These are phyloP conservation scores for Candida dubliniensis DNA, from an alignment of 1,139 yeast genomes.

Conservation along the genomic window DNA sequence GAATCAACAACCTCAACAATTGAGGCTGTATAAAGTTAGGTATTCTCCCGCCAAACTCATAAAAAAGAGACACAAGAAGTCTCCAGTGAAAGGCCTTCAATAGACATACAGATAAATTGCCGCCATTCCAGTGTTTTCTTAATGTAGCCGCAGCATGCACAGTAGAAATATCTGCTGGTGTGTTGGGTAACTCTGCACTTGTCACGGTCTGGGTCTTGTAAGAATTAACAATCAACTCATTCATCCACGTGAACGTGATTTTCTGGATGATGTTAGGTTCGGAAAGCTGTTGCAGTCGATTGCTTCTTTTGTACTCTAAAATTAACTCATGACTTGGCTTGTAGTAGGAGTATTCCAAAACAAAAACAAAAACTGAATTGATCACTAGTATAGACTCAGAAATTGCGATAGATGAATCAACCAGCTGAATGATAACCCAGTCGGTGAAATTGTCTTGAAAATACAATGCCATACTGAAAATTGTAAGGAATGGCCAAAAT, in stretches of 20 bases:
- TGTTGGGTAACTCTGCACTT: slow-evolving; percentile 53
- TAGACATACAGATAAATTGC: slow-evolving; percentile 44
- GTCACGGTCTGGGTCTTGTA: slow-evolving; percentile 48
- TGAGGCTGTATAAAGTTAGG: slow-evolving; percentile 58
- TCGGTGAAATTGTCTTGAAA: slow-evolving; percentile 32
- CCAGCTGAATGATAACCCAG: slow-evolving; percentile 23
- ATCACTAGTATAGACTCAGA: slow-evolving; percentile 21
- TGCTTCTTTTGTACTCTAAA: slow-evolving; percentile 16
- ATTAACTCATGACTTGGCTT: slow-evolving; percentile 27
- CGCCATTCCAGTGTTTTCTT: slow-evolving; percentile 26
- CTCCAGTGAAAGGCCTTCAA: slow-evolving; percentile 49
- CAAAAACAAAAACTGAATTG: slow-evolving; percentile 22
- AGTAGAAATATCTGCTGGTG: slow-evolving; percentile 52
- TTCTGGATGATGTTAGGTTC: slow-evolving; percentile 50
- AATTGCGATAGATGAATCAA: slow-evolving; percentile 10
- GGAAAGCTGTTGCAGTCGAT: slow-evolving; percentile 19
- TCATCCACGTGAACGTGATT: slow-evolving; percentile 65
- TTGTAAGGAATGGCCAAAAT: slow-evolving; percentile 42
- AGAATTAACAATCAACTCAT: slow-evolving; percentile 49
- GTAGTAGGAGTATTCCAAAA: slow-evolving; percentile 30
- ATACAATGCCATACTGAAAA: slow-evolving; percentile 22
- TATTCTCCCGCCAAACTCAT: slow-evolving; percentile 46
- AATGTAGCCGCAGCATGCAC: slow-evolving; percentile 20
- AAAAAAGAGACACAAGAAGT: slow-evolving; percentile 41
- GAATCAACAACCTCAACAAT: slow-evolving; percentile 46